phyloP scores from a whole-genome alignment of 2,329 filamentous ascomycete species.

The Orbilia quercus region DNA sequence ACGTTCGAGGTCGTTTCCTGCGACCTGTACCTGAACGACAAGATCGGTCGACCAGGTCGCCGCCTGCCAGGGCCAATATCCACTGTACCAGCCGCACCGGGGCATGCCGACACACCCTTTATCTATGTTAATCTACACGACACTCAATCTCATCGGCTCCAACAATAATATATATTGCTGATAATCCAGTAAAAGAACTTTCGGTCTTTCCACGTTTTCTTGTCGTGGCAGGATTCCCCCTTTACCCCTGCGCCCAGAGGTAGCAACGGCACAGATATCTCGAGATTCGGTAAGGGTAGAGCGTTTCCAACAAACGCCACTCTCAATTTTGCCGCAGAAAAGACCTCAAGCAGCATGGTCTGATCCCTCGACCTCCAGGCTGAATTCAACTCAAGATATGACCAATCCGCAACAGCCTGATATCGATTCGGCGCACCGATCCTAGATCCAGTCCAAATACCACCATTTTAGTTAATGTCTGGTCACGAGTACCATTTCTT shows the following conservation, averaged over 20 bases:
- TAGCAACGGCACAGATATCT: constrained; percentile 20
- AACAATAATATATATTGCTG: neutral
- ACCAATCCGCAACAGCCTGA: constrained; percentile 30
- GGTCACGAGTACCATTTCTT: neutral
- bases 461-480: constrained; percentile 2
- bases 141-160: neutral
- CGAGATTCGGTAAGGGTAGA: constrained; percentile 16
- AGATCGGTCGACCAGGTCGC: constrained; percentile 37
- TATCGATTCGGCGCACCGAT: constrained; percentile 1
- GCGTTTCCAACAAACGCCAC: constrained; percentile 33
- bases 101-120: constrained; percentile 1
- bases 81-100: constrained; percentile 41
- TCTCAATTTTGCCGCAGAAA: constrained; percentile 44
- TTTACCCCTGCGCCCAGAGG: constrained; percentile 33
- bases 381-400: constrained; percentile 32
- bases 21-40: constrained; percentile 28
- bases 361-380: constrained; percentile 50
- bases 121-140: too few species aligned
- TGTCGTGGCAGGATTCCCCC: constrained; percentile 12
- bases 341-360: constrained; percentile 44
- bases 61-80: constrained; percentile 32
- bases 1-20: constrained; percentile 49
- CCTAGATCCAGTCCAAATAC: constrained; percentile 5
- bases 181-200: neutral
- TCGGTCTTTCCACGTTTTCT: constrained; percentile 10